A percentile compares a stretch with the other conserved stretches of the same genome.
Conservation (phyloP, 208 protist species). For the Trypanosoma theileri region DNA sequence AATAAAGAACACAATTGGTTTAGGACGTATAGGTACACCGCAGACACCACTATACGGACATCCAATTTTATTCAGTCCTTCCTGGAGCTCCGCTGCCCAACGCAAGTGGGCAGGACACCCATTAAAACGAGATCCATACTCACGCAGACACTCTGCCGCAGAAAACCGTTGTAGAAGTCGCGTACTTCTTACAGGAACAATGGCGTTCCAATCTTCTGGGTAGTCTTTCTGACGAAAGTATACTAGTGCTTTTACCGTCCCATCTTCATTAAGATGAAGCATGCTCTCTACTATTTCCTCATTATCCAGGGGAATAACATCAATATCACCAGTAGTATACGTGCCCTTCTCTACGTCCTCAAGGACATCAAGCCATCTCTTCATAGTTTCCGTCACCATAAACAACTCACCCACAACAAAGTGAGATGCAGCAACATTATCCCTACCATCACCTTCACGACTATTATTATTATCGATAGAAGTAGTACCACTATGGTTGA, state of each 20-base stretch:
- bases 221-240: slow-evolving; percentile 56
- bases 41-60: neutral
- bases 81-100: neutral
- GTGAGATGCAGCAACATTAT: slow-evolving; percentile 9
- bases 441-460: neutral
- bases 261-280: slow-evolving; percentile 20
- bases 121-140: slow-evolving; percentile 47
- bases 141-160: slow-evolving; percentile 30
- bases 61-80: neutral
- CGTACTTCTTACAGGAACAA: slow-evolving; percentile 33
- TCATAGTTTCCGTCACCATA: slow-evolving; percentile 49
- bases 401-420: slow-evolving; percentile 71
- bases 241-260: slow-evolving; percentile 27
- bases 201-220: slow-evolving; percentile 42
- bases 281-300: slow-evolving; percentile 16
- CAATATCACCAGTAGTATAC: slow-evolving; percentile 31
- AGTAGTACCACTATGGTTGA: no score
- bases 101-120: slow-evolving; percentile 41
- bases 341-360: slow-evolving; percentile 38
- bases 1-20: slow-evolving; percentile 69
- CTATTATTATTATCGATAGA: neutral
- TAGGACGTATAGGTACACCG: slow-evolving; percentile 36
- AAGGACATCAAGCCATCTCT: slow-evolving; percentile 62
- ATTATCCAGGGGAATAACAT: slow-evolving; percentile 32
- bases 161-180: slow-evolving; percentile 38